Percentiles rank a stretch among this genome's conserved stretches.
phyloP scores from a whole-genome alignment of 2,329 filamentous ascomycete genomes.

The Elsinoe australis region DNA sequence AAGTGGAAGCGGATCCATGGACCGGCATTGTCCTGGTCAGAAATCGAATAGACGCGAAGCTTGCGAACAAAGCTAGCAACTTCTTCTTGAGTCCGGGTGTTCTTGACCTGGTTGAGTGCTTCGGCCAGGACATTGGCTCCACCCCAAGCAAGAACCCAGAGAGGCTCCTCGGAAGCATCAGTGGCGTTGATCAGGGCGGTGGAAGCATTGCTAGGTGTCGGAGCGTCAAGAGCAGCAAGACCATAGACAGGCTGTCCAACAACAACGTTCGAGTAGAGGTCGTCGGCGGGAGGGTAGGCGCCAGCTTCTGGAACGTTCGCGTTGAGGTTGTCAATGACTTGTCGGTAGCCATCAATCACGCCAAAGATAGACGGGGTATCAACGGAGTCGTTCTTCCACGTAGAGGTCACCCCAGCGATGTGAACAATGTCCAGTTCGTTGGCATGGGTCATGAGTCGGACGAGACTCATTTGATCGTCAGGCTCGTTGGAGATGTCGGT shows the following conservation, averaged over 20 bases:
- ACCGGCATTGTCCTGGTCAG: slow-evolving; percentile 53
- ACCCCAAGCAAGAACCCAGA: slow-evolving; percentile 46
- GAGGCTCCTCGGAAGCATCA: slow-evolving; percentile 30
- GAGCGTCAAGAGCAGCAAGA: slow-evolving; percentile 31
- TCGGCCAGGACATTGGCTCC: slow-evolving; percentile 47
- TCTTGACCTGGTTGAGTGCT: slow-evolving; percentile 36
- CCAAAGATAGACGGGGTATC: slow-evolving; percentile 25
- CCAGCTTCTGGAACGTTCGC: slow-evolving; percentile 29
- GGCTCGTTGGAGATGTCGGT: slow-evolving; percentile 28
- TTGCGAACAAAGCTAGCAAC: slow-evolving; percentile 34
- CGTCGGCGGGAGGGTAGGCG: slow-evolving; percentile 24
- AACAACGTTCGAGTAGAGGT: slow-evolving; percentile 24
- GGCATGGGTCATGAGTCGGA: slow-evolving; percentile 24
- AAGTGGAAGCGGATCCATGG: slow-evolving; percentile 49
- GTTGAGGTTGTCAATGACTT: slow-evolving; percentile 37
- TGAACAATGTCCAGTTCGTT: slow-evolving; percentile 25
- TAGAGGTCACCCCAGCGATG: slow-evolving; percentile 24
- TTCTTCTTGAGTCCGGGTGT: slow-evolving; percentile 26
- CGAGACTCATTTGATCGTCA: slow-evolving; percentile 26
- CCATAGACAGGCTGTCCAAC: slow-evolving; percentile 35
- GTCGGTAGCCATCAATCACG: slow-evolving; percentile 27
- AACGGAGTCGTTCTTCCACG: slow-evolving; percentile 24
- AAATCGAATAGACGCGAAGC: slow-evolving; percentile 49
- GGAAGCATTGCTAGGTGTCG: slow-evolving; percentile 23
- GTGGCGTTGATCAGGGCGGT: slow-evolving; percentile 22